Evolutionary conservation across 139 green algal species (phyloP).

Genomic region (Ettlia oleoabundans): DNA sequence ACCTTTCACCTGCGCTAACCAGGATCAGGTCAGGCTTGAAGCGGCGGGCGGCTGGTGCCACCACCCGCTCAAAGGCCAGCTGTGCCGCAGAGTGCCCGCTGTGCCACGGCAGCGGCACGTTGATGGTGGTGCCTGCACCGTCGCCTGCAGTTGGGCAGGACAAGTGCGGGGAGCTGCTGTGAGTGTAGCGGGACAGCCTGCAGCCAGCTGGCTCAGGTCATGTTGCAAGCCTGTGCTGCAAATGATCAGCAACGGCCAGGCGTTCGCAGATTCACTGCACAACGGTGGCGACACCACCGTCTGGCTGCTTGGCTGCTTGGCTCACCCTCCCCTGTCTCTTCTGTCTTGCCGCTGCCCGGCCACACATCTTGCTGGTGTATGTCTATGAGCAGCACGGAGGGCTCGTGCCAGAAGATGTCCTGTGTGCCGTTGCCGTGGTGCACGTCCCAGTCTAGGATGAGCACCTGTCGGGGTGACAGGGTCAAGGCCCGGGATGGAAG

Average conservation of each 20-base stretch:
- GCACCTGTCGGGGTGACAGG: slow-evolving; percentile 41
- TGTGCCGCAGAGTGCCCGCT: slow-evolving; percentile 51
- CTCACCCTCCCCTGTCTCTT: slow-evolving; percentile 37
- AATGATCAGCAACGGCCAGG: too few species aligned
- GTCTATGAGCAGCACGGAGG: slow-evolving; percentile 64
- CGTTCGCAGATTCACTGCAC: too few species aligned
- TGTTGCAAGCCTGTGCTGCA: too few species aligned
- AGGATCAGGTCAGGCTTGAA: slow-evolving; percentile 91
- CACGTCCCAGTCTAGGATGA: slow-evolving; percentile 65
- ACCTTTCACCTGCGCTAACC: slow-evolving; percentile 73
- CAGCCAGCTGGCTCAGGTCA: too few species aligned
- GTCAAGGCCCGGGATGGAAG: too few species aligned
- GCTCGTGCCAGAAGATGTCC: slow-evolving; percentile 73
- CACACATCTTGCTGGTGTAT: slow-evolving; percentile 58
- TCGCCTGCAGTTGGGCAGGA: slow-evolving; percentile 40
- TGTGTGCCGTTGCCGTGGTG: slow-evolving; percentile 70
- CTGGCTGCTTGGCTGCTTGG: neutral
- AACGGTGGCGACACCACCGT: too few species aligned
- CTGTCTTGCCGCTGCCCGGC: slow-evolving; percentile 40
- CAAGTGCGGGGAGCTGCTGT: too few species aligned
- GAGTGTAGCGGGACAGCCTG: too few species aligned
- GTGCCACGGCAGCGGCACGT: slow-evolving; percentile 74
- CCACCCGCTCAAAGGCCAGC: slow-evolving; percentile 61
- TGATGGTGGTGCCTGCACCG: slow-evolving; percentile 79
- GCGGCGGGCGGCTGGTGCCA: slow-evolving; percentile 64